phyloP scores from a whole-genome alignment of 345 rosid genomes.

The Syzygium oleosum region DNA sequence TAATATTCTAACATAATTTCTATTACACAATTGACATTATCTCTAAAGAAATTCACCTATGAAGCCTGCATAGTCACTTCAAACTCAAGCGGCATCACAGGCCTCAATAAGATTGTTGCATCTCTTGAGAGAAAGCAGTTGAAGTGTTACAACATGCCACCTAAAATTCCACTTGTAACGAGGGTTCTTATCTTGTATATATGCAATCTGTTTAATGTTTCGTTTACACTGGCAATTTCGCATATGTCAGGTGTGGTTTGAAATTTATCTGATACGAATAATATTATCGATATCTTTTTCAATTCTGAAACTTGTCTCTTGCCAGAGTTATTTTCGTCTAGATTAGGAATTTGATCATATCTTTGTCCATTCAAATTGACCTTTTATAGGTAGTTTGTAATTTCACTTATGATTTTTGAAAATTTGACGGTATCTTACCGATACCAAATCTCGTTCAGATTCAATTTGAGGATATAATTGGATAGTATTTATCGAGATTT shows the following conservation, averaged over 20 bases:
- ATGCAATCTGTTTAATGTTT: not conserved
- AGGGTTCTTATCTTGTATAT: not conserved
- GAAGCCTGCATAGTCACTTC: not conserved
- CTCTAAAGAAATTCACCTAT: not conserved
- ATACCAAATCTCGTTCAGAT: too few species aligned
- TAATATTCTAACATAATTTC: not conserved
- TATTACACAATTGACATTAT: not conserved
- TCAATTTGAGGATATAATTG: too few species aligned
- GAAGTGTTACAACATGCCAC: not conserved
- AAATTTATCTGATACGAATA: not conserved
- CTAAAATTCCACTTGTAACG: not conserved
- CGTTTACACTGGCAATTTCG: not conserved
- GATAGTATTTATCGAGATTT: not conserved
- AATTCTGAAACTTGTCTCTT: not conserved
- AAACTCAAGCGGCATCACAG: not conserved
- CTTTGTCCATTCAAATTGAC: not conserved
- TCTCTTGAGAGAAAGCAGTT: not conserved
- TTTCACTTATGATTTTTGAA: not conserved
- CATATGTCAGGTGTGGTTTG: not conserved
- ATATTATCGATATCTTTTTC: not conserved
- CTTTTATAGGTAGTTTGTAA: not conserved
- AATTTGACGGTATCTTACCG: not conserved
- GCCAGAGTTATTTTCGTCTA: not conserved
- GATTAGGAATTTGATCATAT: not conserved
- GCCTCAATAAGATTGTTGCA: not conserved